Evolutionary conservation across 495 filamentous ascomycete genomes (phyloP).

Genomic region (Neurospora sp.): DNA sequence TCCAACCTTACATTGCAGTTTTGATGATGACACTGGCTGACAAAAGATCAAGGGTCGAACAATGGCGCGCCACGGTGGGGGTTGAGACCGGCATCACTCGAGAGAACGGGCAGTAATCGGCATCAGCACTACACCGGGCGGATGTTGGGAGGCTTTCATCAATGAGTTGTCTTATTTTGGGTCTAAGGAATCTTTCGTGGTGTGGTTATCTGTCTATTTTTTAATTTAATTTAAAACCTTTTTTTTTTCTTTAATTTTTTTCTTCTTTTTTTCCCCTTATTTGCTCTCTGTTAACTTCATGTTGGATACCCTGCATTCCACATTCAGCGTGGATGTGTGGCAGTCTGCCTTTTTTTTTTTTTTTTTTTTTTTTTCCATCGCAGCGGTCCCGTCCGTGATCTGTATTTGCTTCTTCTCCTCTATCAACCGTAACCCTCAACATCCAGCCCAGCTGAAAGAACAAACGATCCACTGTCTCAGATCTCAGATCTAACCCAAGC

Average conservation of each 20-base stretch:
- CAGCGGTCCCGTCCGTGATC: not conserved
- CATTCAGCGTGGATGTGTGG: not conserved
- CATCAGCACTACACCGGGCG: not conserved
- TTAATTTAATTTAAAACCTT: too few species aligned
- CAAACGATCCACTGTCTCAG: not conserved
- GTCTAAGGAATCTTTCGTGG: not conserved
- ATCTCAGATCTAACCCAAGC: not conserved
- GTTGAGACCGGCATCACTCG: not conserved
- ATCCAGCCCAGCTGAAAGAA: not conserved
- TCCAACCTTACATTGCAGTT: not conserved
- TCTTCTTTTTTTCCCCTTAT: not conserved
- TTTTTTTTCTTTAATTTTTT: not conserved
- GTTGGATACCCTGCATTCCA: not conserved
- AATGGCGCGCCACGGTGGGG: slow-evolving; percentile 5
- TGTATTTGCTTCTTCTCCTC: not conserved
- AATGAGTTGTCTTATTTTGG: not conserved
- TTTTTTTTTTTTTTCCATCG: not conserved
- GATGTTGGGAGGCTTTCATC: not conserved
- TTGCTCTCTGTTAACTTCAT: not conserved
- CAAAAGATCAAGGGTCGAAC: slow-evolving; percentile 1
- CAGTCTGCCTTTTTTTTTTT: not conserved
- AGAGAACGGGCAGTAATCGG: not conserved
- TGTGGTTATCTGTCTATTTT: not conserved
- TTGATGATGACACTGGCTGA: not conserved
- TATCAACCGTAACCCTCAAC: not conserved